Evolutionary conservation across 495 filamentous ascomycete genomes (phyloP).

Genomic region (Diplogelasinospora grovesii): DNA sequence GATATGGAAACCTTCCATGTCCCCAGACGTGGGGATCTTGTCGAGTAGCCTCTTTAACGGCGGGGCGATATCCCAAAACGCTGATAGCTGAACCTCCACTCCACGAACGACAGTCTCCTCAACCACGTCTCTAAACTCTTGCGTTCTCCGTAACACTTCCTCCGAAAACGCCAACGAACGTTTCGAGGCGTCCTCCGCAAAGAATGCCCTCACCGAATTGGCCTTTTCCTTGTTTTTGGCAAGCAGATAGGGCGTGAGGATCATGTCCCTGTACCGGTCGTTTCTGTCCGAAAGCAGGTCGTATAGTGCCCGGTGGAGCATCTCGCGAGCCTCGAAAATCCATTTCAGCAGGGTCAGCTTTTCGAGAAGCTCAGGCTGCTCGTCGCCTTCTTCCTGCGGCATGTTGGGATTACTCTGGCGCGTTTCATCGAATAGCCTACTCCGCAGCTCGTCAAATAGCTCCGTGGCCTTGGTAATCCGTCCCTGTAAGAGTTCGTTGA

Average conservation of each 20-base stretch:
- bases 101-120: conserved; percentile 81
- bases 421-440: conserved; percentile 65
- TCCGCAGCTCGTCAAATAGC: conserved; percentile 64
- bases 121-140: conserved; percentile 73
- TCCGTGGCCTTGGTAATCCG: conserved; percentile 56
- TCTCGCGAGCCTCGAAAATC: conserved; percentile 91
- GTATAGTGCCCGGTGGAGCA: conserved; percentile 74
- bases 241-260: conserved; percentile 75
- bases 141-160: conserved; percentile 60
- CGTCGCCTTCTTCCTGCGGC: conserved; percentile 89
- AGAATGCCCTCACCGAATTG: conserved; percentile 70
- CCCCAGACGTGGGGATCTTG: conserved; percentile 53
- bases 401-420: conserved; percentile 67
- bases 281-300: conserved; percentile 79
- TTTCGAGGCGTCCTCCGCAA: conserved; percentile 65
- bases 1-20: conserved; percentile 43
- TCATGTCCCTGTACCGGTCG: conserved; percentile 73
- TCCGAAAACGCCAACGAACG: conserved; percentile 58
- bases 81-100: conserved; percentile 81
- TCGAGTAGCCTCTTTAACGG: conserved; percentile 67
- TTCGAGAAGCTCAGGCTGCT: conserved; percentile 88
- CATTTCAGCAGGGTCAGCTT: conserved; percentile 93
- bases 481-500: conserved; percentile 64
- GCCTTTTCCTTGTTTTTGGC: conserved; percentile 57
- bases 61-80: conserved; percentile 97